phyloP scores from a whole-genome alignment of 2,329 filamentous ascomycete genomes.

The Colletotrichum noveboracense region DNA sequence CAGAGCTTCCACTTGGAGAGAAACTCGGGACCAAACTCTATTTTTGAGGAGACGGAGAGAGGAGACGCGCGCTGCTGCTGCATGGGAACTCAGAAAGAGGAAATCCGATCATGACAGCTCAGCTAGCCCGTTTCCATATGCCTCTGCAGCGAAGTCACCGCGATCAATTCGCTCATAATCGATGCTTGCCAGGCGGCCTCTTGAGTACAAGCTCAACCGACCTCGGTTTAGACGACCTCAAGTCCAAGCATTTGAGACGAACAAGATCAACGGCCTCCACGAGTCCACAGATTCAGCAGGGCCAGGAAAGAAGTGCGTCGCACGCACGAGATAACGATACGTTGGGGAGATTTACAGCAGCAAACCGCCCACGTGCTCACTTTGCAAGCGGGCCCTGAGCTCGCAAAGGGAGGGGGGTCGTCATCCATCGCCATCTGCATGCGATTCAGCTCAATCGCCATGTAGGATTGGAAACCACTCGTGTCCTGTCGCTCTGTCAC shows the following conservation, averaged over 20 bases:
- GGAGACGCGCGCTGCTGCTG: not conserved
- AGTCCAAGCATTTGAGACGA: not conserved
- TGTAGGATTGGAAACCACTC: not conserved
- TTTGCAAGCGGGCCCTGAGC: not conserved
- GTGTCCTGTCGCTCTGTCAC: not conserved
- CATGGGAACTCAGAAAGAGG: not conserved
- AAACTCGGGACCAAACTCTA: conserved; percentile 4
- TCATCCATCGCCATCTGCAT: not conserved
- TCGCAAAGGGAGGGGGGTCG: not conserved
- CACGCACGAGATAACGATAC: no score
- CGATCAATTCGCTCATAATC: not conserved
- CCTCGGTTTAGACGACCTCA: not conserved
- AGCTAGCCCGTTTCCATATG: not conserved
- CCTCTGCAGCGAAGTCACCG: not conserved
- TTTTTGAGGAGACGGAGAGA: not conserved
- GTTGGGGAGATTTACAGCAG: not conserved
- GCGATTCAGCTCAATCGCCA: not conserved
- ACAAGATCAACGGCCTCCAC: not conserved
- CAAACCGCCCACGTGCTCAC: conserved; percentile 14
- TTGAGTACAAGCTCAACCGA: not conserved
- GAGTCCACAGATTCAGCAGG: not conserved
- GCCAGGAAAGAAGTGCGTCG: not conserved
- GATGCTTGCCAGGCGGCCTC: not conserved
- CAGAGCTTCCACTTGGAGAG: not conserved
- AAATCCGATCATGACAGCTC: not conserved